Base-by-base conservation (phyloP, 2,329 filamentous ascomycete genomes). In the Aspergillus brunneoviolaceus region DNA sequence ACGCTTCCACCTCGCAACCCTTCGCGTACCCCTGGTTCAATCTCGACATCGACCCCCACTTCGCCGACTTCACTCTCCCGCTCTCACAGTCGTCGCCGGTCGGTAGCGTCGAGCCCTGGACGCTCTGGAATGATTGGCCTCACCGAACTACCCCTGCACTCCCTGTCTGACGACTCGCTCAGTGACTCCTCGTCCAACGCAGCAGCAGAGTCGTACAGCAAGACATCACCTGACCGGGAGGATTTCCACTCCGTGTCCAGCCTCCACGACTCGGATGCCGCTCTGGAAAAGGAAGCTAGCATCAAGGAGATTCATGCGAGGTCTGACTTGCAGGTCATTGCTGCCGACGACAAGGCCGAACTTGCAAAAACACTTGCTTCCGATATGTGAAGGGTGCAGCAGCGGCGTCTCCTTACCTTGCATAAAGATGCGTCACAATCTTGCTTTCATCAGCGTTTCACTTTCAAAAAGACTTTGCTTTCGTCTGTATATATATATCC, bases 1-100 rank as follows among this genome's bases (percentile, higher is more conserved):
- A 87, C 90, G 9, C 83, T 96, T 12, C 93, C 93, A 1, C 83
- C 86, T 3, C 83, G 92, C 51, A 96, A 90, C 70, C 89, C 91
- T 16, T 66, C 70, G 10, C 74, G 74, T 55, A 63, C 59, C 61
- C 69, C 62, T 57, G 62, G 27, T 60, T 69, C 58, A 57, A 61
- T 33, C 60, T 70, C 58, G 58, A 62, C 61, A 47, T 70, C 63
- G 50, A 69, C 53, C 55, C 72, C 58, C 3, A 61, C 31, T 14
- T 72, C 70, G 1, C 63, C 69, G 4, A 65, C 61, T 2, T 69
- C 70, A 23, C 62, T 63, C 1, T 69, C 72, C 39, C 60, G 67
- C 2, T 70, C 69, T 12, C 66, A 65, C 25, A 67, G 64, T 39
- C 70, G 62, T 59, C 66, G 25, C 60, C 65, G 58, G 14, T 67